Evolutionary conservation across 306 rosid species (phyloP).

Genomic region (Castanea crenata): DNA sequence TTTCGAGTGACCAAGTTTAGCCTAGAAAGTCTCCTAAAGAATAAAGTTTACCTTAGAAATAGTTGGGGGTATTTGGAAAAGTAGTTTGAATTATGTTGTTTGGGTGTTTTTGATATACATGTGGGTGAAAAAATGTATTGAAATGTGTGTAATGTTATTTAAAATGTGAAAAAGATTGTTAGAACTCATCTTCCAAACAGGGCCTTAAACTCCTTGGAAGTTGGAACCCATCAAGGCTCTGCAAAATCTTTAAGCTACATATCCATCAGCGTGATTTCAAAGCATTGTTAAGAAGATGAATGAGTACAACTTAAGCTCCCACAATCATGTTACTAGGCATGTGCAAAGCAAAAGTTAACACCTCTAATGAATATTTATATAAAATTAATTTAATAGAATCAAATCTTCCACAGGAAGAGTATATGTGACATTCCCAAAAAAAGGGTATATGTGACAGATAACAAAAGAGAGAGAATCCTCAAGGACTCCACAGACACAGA

Average conservation of each 20-base stretch:
- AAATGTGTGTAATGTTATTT: too few relatives aligned
- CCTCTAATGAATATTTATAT: neutral
- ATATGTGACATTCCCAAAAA: neutral
- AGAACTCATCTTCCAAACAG: too few relatives aligned
- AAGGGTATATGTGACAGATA: neutral
- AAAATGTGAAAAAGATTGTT: too few relatives aligned
- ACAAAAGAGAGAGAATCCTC: neutral
- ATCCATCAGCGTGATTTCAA: neutral
- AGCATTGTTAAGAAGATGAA: neutral
- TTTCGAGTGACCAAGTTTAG: neutral
- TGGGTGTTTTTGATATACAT: too few relatives aligned
- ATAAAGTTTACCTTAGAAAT: too few relatives aligned
- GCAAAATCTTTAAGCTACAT: neutral
- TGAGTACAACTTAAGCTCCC: slow-evolving; percentile 5
- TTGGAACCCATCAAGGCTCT: too few relatives aligned
- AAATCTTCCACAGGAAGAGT: neutral
- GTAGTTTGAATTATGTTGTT: too few relatives aligned
- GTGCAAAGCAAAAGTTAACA: neutral
- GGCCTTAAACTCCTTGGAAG: too few relatives aligned
- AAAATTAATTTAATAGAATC: neutral
- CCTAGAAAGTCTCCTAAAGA: too few relatives aligned
- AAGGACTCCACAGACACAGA: neutral
- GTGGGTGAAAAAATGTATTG: too few relatives aligned
- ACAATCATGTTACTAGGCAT: neutral
- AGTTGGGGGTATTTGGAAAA: too few relatives aligned